Conservation (phyloP, 176 grass and related monocot genomes). For the Saccharum spontaneum region DNA sequence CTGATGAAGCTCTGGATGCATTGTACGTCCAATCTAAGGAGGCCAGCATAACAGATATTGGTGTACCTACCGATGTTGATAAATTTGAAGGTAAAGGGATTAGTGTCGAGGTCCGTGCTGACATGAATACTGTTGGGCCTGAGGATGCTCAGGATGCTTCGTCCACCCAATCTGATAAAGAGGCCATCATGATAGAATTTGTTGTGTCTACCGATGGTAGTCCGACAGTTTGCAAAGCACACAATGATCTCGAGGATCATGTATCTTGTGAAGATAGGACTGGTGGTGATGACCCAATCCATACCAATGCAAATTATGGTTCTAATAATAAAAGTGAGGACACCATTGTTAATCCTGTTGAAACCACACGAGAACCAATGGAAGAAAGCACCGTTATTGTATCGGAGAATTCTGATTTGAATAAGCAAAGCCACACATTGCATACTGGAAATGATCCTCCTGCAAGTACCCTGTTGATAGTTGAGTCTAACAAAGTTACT, state of each 20-base stretch:
- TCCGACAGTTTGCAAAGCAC: slow-evolving; percentile 22
- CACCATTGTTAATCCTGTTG: not conserved
- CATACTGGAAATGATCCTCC: slow-evolving; percentile 24
- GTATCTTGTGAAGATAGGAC: slow-evolving; percentile 16
- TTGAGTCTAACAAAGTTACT: slow-evolving; percentile 5
- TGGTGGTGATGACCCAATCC: not conserved
- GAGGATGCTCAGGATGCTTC: slow-evolving; percentile 7
- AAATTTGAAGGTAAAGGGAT: slow-evolving; percentile 1
- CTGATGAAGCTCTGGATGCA: slow-evolving; percentile 9
- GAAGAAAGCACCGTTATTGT: slow-evolving; percentile 4
- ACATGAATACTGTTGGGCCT: slow-evolving; percentile 28
- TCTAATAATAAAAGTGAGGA: not conserved
- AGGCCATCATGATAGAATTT: slow-evolving; percentile 4
- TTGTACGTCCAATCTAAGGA: not conserved
- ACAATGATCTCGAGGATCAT: slow-evolving; percentile 15
- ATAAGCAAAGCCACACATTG: slow-evolving; percentile 6
- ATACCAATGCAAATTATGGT: not conserved
- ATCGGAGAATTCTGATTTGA: slow-evolving; percentile 19
- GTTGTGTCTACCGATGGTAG: slow-evolving; percentile 12
- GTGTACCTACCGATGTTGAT: slow-evolving; percentile 3
- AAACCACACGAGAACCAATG: not conserved
- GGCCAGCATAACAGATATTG: not conserved
- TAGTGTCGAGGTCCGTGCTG: not conserved
- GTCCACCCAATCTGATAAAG: slow-evolving; percentile 7
- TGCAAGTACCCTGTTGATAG: slow-evolving; percentile 8